phyloP scores from a whole-genome alignment of 768 basidiomycete species.

The Leccinum aurantiacum region DNA sequence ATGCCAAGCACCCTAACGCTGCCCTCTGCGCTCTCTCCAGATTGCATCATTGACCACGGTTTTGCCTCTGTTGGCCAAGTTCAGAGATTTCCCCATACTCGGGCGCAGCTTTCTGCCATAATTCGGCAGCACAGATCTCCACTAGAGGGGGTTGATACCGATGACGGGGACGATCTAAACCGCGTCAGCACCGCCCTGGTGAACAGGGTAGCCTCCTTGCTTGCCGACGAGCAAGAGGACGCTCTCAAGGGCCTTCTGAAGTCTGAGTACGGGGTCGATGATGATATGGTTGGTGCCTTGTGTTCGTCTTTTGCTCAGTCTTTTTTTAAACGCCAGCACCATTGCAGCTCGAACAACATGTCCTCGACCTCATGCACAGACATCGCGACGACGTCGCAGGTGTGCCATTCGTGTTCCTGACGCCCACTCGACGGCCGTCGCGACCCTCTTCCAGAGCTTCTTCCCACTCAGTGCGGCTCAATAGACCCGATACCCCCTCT shows the following conservation, averaged over 20 bases:
- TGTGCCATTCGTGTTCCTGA: constrained; percentile 80
- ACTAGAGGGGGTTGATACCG: constrained; percentile 54
- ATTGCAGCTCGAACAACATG: constrained; percentile 77
- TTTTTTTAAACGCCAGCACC: constrained; percentile 18
- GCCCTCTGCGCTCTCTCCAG: constrained; percentile 17
- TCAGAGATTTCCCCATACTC: constrained; percentile 73
- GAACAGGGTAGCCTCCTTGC: constrained; percentile 65
- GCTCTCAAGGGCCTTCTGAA: constrained; percentile 76
- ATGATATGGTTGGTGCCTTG: constrained; percentile 55
- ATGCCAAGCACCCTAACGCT: constrained; percentile 30
- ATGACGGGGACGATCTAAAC: constrained; percentile 54
- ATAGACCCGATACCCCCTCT: constrained; percentile 73
- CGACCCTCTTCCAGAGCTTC: constrained; percentile 81
- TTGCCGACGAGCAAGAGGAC: constrained; percentile 85
- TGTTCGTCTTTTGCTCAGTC: constrained; percentile 7
- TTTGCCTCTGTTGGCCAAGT: constrained; percentile 18
- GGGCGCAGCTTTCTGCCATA: constrained; percentile 75
- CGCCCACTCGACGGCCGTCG: constrained; percentile 76
- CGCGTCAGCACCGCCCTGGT: constrained; percentile 63
- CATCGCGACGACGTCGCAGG: constrained; percentile 84
- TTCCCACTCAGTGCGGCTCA: constrained; percentile 63
- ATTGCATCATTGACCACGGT: constrained; percentile 19
- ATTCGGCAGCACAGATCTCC: constrained; percentile 67
- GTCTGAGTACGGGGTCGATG: constrained; percentile 65
- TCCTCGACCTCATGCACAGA: constrained; percentile 94